A percentile compares a stretch with the other conserved stretches of the same genome.
phyloP scores from a whole-genome alignment of 129 eudicot genomes.

The Chrysanthemum makinoi region DNA sequence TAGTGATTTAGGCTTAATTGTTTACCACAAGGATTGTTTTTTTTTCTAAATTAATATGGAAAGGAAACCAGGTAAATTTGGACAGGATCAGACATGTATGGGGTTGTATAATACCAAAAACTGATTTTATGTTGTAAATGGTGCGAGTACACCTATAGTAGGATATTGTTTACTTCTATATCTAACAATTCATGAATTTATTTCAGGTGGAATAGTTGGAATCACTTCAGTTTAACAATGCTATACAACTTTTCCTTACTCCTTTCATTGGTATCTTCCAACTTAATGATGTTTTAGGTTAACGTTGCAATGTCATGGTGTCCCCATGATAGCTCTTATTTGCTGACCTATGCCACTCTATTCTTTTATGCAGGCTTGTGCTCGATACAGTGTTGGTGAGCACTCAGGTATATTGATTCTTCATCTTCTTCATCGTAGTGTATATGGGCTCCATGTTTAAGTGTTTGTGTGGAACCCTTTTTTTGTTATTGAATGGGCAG shows the following conservation, averaged over 20 bases:
- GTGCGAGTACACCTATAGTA: too few species aligned
- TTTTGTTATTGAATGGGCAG: slow-evolving; percentile 1
- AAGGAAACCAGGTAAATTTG: too few species aligned
- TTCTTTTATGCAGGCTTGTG: slow-evolving; percentile 58
- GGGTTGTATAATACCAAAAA: too few species aligned
- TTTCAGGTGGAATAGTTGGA: too few species aligned
- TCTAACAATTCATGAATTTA: too few species aligned
- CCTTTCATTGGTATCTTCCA: neutral
- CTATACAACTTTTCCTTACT: neutral
- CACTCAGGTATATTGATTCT: slow-evolving; percentile 52
- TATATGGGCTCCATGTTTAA: neutral
- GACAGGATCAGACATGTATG: too few species aligned
- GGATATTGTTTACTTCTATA: too few species aligned
- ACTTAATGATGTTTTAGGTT: slow-evolving; percentile 44
- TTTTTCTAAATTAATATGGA: too few species aligned
- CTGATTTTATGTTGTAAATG: too few species aligned
- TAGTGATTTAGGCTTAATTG: too few species aligned
- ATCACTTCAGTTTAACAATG: too few species aligned
- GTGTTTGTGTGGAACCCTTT: neutral
- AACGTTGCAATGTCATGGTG: slow-evolving; percentile 94
- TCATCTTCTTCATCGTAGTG: neutral
- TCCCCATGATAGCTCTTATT: slow-evolving; percentile 81
- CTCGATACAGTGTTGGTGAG: slow-evolving; percentile 61
- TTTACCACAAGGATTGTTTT: too few species aligned
- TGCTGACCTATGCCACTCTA: slow-evolving; percentile 63